phyloP scores from a whole-genome alignment of 129 eudicot genomes.

The Ambrosia trifida region DNA sequence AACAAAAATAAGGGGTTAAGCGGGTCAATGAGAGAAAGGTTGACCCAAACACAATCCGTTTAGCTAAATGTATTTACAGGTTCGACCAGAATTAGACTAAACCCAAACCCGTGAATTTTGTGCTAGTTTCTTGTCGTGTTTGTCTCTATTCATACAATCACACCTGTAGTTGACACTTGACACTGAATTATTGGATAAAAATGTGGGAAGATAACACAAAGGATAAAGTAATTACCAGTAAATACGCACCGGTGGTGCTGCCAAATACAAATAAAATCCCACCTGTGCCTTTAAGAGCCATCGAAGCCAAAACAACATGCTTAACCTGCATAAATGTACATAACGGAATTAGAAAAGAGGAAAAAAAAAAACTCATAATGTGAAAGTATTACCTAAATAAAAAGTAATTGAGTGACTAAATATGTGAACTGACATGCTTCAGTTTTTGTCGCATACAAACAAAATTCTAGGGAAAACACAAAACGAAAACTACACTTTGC shows the following conservation, averaged over 20 bases:
- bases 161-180: not conserved
- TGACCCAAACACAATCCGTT: too few species aligned
- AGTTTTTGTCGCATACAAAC: not conserved
- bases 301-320: constrained; percentile 56
- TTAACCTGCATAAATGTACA: constrained; percentile 45
- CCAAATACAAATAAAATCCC: constrained; percentile 81
- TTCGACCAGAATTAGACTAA: too few species aligned
- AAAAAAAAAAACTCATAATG: not conserved
- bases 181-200: constrained; percentile 5
- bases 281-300: constrained; percentile 69
- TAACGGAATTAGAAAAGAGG: not conserved
- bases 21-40: too few species aligned
- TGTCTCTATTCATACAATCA: too few species aligned
- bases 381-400: not conserved
- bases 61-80: too few species aligned
- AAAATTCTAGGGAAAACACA: not conserved
- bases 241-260: constrained; percentile 66
- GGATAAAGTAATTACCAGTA: constrained; percentile 57
- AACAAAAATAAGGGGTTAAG: too few species aligned
- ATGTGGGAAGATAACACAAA: not conserved
- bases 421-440: not conserved
- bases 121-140: too few species aligned
- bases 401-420: not conserved
- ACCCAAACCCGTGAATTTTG: too few species aligned
- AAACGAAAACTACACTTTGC: constrained; percentile 2